These are phyloP conservation scores for Vigna mungo DNA, from an alignment of 306 rosid genomes.

Conservation along the genomic window DNA sequence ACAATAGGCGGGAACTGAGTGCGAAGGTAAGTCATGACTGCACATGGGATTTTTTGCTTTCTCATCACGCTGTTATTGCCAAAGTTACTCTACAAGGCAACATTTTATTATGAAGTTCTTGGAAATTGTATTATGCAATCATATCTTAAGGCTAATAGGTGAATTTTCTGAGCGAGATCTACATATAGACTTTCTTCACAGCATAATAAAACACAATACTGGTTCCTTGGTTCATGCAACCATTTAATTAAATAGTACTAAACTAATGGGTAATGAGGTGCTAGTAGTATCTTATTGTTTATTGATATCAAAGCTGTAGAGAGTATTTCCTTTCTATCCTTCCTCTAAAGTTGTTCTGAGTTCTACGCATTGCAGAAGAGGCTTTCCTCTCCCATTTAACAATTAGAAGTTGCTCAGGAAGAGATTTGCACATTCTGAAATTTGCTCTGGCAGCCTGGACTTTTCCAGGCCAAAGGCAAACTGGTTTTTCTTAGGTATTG, in stretches of 20 bases:
- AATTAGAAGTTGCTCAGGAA: background rate
- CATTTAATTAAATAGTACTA: background rate
- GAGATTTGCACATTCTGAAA: background rate
- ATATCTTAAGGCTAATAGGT: background rate
- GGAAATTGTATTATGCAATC: constrained; percentile 3
- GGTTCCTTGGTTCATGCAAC: background rate
- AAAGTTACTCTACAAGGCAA: background rate
- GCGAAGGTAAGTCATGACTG: constrained; percentile 73
- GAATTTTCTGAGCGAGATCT: constrained; percentile 10
- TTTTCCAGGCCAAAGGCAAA: background rate
- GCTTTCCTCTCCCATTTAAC: background rate
- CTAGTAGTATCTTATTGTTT: background rate
- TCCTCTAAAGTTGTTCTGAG: background rate
- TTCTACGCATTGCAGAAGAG: background rate
- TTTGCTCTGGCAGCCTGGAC: background rate
- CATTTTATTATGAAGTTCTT: background rate
- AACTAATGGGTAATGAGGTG: background rate
- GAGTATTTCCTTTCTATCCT: constrained; percentile 8
- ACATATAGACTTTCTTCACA: background rate
- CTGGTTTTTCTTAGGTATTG: background rate
- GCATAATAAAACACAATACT: background rate
- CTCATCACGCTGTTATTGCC: constrained; percentile 22
- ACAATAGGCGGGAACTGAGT: constrained; percentile 90
- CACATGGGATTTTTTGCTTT: constrained; percentile 6
- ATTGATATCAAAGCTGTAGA: constrained; percentile 11